Evolutionary conservation across 441 rosid genomes (phyloP).

Genomic region (Aleurites moluccanus): DNA sequence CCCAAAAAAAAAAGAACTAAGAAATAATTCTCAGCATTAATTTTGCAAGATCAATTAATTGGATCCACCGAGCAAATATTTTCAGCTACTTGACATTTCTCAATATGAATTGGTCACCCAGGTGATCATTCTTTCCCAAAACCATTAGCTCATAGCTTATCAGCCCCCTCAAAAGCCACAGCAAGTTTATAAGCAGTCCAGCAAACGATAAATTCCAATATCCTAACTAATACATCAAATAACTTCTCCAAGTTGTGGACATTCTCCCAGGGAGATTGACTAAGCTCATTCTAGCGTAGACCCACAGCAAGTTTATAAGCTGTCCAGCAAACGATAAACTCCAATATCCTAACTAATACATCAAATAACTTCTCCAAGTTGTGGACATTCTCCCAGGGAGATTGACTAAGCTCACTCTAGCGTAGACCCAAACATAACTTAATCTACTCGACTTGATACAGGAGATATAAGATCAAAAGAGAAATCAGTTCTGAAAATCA

Average conservation of each 20-base stretch:
- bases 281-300: constrained; percentile 2
- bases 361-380: neutral
- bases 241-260: neutral
- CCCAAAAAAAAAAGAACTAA: neutral
- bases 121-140: neutral
- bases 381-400: constrained; percentile 6
- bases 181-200: constrained; percentile 6
- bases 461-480: constrained; percentile 11
- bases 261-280: constrained; percentile 3
- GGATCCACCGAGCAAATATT: neutral
- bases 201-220: neutral
- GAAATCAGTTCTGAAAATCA: constrained; percentile 8
- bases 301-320: constrained; percentile 11
- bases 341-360: neutral
- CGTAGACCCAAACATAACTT: constrained; percentile 11
- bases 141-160: constrained; percentile 2
- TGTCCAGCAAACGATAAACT: neutral
- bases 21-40: neutral
- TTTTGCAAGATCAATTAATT: neutral
- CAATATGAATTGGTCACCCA: too few species aligned
- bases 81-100: too few species aligned
- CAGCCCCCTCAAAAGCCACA: constrained; percentile 2
- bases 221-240: neutral
- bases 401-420: neutral
- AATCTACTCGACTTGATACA: constrained; percentile 6